A percentile compares a stretch with the other conserved stretches of the same genome.
Conservation (phyloP, 768 basidiomycete species). For the Leccinum fibrillosum region DNA sequence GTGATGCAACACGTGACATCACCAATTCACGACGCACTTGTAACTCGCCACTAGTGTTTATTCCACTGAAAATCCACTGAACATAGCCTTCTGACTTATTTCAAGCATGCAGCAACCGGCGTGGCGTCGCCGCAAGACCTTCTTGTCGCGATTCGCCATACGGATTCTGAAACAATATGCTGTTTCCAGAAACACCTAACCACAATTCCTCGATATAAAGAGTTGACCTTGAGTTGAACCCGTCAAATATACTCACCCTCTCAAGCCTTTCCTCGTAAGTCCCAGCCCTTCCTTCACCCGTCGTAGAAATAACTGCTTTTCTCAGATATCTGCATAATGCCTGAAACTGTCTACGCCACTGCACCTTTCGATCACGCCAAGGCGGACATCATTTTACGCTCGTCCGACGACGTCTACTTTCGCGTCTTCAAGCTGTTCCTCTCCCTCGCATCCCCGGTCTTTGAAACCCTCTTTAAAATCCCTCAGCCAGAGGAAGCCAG, state of each 20-base stretch:
- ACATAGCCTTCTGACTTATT: no score
- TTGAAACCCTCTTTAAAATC: constrained; percentile 30
- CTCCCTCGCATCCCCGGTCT: constrained; percentile 32
- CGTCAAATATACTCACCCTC: no score
- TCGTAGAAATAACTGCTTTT: not conserved
- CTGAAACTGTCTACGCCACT: not conserved
- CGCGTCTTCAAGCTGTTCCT: constrained; percentile 31
- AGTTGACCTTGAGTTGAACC: no score
- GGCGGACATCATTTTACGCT: constrained; percentile 22
- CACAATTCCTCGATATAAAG: no score
- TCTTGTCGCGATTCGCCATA: no score
- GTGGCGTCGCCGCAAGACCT: no score
- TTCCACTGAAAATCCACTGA: no score
- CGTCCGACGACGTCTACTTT: constrained; percentile 27
- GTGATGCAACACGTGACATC: not conserved
- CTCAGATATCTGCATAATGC: not conserved
- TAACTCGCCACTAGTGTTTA: no score
- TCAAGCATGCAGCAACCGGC: no score
- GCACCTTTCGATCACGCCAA: constrained; percentile 21
- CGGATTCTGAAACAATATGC: no score
- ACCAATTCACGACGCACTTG: no score
- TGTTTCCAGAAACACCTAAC: no score
- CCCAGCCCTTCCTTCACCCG: not conserved
- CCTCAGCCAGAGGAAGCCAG: constrained; percentile 19
- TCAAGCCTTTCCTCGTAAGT: not conserved